These are phyloP conservation scores for Sugiyamaella chiloensis DNA, from an alignment of 805 yeast genomes.

Conservation along the genomic window DNA sequence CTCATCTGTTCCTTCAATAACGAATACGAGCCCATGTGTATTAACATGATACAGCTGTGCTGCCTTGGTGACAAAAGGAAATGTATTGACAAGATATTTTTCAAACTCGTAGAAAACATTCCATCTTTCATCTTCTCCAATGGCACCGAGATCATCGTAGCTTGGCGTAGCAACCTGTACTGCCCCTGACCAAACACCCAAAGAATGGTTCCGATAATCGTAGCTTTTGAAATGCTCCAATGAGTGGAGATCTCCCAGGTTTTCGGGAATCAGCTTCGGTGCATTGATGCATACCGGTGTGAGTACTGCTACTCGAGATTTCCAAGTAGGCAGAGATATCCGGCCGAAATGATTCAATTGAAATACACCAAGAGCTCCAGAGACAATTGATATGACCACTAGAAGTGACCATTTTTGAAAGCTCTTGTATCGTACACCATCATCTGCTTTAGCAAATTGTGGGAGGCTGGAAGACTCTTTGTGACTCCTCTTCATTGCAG, in stretches of 20 bases:
- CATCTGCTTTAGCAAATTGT: no score
- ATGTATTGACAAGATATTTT: constrained; percentile 48
- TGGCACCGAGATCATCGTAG: constrained; percentile 48
- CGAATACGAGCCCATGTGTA: constrained; percentile 56
- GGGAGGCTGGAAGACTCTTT: no score
- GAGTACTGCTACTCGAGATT: no score
- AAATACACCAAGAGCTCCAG: no score
- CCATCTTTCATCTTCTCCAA: constrained; percentile 48
- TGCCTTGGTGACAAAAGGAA: constrained; percentile 48
- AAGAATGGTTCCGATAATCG: neutral
- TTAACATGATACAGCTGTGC: constrained; percentile 55
- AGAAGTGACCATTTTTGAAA: no score
- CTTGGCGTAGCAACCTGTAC: constrained; percentile 61
- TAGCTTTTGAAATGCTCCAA: neutral
- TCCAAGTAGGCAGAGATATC: no score
- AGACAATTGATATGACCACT: no score
- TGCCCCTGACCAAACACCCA: constrained; percentile 47
- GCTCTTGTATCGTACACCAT: no score
- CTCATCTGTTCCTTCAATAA: constrained; percentile 54
- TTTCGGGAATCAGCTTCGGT: neutral
- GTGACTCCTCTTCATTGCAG: no score
- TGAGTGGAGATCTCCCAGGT: neutral
- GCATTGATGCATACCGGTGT: no score
- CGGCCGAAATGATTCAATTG: no score
- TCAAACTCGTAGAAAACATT: constrained; percentile 48